Evolutionary conservation across 768 basidiomycete genomes (phyloP).

Genomic region (Lentinula raphanica): DNA sequence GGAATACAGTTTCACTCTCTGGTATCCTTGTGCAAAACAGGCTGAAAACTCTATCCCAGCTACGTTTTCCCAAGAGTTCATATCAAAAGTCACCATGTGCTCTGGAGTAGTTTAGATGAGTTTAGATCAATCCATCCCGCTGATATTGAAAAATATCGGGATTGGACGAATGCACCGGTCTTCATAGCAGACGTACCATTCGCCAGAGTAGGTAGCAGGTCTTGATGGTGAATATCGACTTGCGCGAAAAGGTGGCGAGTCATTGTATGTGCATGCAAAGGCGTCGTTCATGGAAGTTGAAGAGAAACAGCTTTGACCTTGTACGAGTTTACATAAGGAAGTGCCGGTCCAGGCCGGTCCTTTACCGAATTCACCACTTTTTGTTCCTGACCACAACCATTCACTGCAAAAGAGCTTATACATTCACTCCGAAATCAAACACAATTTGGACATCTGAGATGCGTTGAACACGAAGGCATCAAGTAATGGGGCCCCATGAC

Average conservation of each 20-base stretch:
- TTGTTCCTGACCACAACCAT: no score
- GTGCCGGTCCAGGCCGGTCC: neutral
- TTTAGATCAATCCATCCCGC: neutral
- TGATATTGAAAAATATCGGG: neutral
- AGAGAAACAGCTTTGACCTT: neutral
- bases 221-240: no score
- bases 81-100: neutral
- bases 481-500: slow-evolving; percentile 5
- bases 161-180: neutral
- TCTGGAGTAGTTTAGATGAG: neutral
- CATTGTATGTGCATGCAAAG: no score
- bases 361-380: neutral
- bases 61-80: no score
- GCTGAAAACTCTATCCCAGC: no score
- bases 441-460: neutral
- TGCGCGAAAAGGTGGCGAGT: no score
- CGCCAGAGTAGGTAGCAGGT: no score
- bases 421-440: neutral
- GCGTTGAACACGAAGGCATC: neutral
- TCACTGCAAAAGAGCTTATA: neutral
- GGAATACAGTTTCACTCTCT: no score
- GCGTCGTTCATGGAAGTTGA: neutral
- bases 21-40: no score
- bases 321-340: neutral
- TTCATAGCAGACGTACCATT: neutral